These are phyloP conservation scores for Fusarium sp. DNA, from an alignment of 2,329 filamentous ascomycete genomes.

Conservation along the genomic window DNA sequence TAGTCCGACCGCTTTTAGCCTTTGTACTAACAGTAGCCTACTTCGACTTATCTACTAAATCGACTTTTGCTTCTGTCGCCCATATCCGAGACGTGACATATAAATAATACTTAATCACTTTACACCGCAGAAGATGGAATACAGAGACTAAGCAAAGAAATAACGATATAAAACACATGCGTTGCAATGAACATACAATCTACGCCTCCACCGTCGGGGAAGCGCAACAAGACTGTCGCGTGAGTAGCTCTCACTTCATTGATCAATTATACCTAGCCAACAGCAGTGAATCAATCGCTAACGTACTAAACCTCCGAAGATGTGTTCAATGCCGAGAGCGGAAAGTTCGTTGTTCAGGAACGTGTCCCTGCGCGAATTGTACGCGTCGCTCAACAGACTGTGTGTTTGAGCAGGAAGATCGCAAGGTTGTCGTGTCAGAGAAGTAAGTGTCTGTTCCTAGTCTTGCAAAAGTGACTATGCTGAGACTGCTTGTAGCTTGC, in stretches of 20 bases:
- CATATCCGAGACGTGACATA: not conserved
- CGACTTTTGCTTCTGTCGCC: not conserved
- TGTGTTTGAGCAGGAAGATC: not conserved
- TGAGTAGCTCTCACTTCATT: not conserved
- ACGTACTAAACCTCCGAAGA: accelerated
- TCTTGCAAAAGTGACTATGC: accelerated
- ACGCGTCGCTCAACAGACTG: not conserved
- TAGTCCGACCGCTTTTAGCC: not conserved
- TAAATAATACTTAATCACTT: not conserved
- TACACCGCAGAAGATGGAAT: accelerated
- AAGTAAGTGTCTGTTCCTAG: not conserved
- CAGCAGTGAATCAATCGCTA: accelerated
- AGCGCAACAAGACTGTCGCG: not conserved
- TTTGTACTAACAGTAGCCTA: not conserved
- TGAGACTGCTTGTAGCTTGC: not conserved
- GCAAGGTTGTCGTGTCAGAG: not conserved
- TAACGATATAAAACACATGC: not conserved
- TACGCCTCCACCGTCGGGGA: not conserved
- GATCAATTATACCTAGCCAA: accelerated
- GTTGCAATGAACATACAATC: not conserved
- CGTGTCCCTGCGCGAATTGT: not conserved
- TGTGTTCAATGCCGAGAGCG: not conserved
- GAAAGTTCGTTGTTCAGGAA: not conserved
- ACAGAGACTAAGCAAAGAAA: too few relatives aligned
- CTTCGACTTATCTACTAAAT: not conserved